Base-by-base conservation (phyloP, 148 eudicot genomes). In the Fagopyrum esculentum region DNA sequence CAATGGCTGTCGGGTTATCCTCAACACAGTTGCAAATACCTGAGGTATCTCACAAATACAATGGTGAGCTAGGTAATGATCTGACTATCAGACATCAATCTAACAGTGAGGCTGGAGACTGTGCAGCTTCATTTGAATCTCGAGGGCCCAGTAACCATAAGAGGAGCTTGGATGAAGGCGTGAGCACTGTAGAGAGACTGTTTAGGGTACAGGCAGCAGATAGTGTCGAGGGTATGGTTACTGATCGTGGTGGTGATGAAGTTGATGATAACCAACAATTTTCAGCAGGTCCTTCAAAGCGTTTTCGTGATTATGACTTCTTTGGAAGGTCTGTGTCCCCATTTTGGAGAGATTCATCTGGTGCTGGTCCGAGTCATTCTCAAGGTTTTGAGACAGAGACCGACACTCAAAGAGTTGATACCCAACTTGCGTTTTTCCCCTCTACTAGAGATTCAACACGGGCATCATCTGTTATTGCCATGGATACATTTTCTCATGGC, bases 181-280 rank as follows among this genome's bases (percentile, higher is more conserved):
- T 93, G 79, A 90, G 96, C 82, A 90, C 98, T 8, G 92, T 90
- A 46, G 97, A 92, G 77, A 87, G 90, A 76, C 93, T 96, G 76
- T 45, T 86, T 73, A 56, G 84, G 78, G 68, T 83, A 74, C 96
- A 84, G 69, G 96, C 85, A 76, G 96, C 96, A 12, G 98, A 95
- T 75, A 95, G 98, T 81, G 79, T 90, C 60, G 98, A 95, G 81
- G 98, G 97, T 69, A 87, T 93, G 57, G 91, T 92, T 63, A 87
- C 92, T 66, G 98, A 92, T 35, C 98, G 96, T 82, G 98, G 92
- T 80, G 96, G 91, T 75, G 98, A 95, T 83, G 98, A 95, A 79
- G 96, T 95, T 19, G 86, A 92, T 73, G 97, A 89, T 82, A 87
- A 87, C 74, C 79, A 86, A 63, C 89, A 89, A 80, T 87, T 89